phyloP scores from a whole-genome alignment of 164 flowering plant genomes.

The Macadamia integrifolia region DNA sequence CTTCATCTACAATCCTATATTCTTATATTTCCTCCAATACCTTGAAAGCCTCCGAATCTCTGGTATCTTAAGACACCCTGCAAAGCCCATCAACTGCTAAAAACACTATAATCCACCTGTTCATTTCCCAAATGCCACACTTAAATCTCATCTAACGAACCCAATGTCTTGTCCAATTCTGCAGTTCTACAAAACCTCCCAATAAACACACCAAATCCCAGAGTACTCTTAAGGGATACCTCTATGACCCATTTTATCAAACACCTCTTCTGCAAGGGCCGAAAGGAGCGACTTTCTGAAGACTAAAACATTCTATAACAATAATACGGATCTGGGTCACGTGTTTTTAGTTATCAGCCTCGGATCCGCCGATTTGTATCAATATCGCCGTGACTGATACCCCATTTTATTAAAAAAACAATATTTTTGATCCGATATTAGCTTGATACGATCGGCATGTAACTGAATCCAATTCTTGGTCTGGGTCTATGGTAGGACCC shows the following conservation, averaged over 20 bases:
- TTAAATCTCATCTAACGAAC: conserved; percentile 45
- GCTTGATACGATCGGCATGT: too few species aligned
- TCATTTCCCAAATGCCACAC: conserved; percentile 24
- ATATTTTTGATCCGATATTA: too few species aligned
- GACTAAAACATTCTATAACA: too few species aligned
- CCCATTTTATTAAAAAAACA: too few species aligned
- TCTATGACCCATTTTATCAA: conserved; percentile 49
- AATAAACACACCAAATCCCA: conserved; percentile 80
- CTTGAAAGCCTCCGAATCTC: conserved; percentile 36
- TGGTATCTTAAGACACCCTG: conserved; percentile 27
- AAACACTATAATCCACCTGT: conserved; percentile 67
- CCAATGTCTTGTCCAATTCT: conserved; percentile 31
- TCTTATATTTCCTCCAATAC: conserved; percentile 66
- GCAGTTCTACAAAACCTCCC: conserved; percentile 43
- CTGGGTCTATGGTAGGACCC: too few species aligned
- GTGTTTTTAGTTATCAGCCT: too few species aligned
- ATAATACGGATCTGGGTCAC: too few species aligned
- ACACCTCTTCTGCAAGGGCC: conserved; percentile 51
- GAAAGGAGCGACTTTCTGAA: conserved; percentile 52
- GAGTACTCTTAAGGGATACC: conserved; percentile 37
- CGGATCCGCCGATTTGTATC: too few species aligned
- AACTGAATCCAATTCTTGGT: too few species aligned
- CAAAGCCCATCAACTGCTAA: conserved; percentile 77
- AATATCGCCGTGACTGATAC: too few species aligned
- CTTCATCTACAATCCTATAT: conserved; percentile 68